These are phyloP conservation scores for Aspergillus sparsus DNA, from an alignment of 495 filamentous ascomycete species.

Conservation along the genomic window DNA sequence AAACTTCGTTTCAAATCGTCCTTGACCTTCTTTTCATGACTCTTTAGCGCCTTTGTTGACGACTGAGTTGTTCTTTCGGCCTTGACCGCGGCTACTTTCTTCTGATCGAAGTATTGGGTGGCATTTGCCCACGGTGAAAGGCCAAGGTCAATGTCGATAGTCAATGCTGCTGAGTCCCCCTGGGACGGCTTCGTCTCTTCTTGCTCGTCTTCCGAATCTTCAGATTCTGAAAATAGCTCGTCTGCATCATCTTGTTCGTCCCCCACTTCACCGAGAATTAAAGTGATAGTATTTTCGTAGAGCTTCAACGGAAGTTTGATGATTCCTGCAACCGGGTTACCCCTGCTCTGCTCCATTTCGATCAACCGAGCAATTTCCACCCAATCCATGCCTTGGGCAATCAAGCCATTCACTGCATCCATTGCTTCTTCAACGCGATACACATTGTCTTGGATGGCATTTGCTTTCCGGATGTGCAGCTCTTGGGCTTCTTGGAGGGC, in stretches of 20 bases:
- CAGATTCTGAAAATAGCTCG: conserved; percentile 61
- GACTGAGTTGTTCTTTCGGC: conserved; percentile 82
- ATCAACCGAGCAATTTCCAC: conserved; percentile 83
- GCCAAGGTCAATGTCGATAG: conserved; percentile 81
- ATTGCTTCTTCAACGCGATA: conserved; percentile 89
- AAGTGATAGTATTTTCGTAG: conserved; percentile 81
- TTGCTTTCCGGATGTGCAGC: conserved; percentile 83
- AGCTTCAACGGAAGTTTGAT: conserved; percentile 89
- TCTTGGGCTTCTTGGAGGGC: conserved; percentile 77
- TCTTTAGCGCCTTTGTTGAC: conserved; percentile 82
- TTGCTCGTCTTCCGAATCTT: conserved; percentile 56
- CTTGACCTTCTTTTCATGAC: conserved; percentile 81
- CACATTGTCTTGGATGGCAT: conserved; percentile 83
- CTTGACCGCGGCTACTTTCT: conserved; percentile 78
- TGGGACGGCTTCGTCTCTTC: conserved; percentile 33
- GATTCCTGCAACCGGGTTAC: conserved; percentile 82
- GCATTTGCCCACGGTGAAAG: conserved; percentile 87
- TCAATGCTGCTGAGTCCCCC: conserved; percentile 46
- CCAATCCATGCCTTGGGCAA: conserved; percentile 97
- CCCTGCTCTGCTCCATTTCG: conserved; percentile 75
- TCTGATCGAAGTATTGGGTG: conserved; percentile 86
- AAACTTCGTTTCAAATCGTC: conserved; percentile 81
- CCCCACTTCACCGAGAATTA: conserved; percentile 71
- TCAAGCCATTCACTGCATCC: conserved; percentile 82
- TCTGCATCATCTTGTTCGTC: conserved; percentile 56